Conservation (phyloP, 2,329 filamentous ascomycete species). For the Claviceps fusiformis region DNA sequence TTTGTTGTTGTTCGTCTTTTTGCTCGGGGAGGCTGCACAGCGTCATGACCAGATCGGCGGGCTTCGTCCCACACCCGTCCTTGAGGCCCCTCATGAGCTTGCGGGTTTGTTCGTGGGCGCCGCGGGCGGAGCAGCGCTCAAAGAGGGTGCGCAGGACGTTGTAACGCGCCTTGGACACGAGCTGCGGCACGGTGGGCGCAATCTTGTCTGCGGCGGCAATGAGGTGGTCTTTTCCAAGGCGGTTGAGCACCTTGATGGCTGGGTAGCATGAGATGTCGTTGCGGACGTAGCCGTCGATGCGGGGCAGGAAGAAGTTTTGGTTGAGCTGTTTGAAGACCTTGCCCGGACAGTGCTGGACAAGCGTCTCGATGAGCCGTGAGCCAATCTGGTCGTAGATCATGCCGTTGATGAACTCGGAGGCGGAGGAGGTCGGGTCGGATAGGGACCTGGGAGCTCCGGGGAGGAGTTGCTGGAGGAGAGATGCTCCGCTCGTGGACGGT, state of each 20-base stretch:
- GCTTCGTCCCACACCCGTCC: conserved; percentile 32
- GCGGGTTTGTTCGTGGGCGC: conserved; percentile 38
- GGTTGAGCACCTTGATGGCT: conserved; percentile 66
- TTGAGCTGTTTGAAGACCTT: conserved; percentile 87
- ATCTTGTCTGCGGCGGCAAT: conserved; percentile 59
- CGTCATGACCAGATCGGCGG: conserved; percentile 33
- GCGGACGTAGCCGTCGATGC: conserved; percentile 66
- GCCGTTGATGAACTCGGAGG: conserved; percentile 65
- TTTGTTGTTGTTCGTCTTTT: conserved; percentile 12
- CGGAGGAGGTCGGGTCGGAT: conserved; percentile 57
- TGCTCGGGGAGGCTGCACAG: conserved; percentile 31
- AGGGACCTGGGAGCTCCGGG: conserved; percentile 62
- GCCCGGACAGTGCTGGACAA: conserved; percentile 67
- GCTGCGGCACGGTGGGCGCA: conserved; percentile 53
- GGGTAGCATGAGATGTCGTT: conserved; percentile 89
- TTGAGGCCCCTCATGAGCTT: conserved; percentile 33
- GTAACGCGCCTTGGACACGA: conserved; percentile 64
- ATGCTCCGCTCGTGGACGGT: conserved; percentile 10
- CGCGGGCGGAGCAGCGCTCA: conserved; percentile 64
- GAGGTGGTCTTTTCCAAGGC: conserved; percentile 77
- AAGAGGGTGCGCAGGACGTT: conserved; percentile 71
- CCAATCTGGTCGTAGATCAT: conserved; percentile 85
- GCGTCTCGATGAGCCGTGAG: conserved; percentile 76
- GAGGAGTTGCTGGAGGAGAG: conserved; percentile 63
- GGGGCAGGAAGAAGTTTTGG: conserved; percentile 62